These are phyloP conservation scores for Mortierella sp. DNA, from an alignment of 371 early-diverging fungal species.

Conservation along the genomic window DNA sequence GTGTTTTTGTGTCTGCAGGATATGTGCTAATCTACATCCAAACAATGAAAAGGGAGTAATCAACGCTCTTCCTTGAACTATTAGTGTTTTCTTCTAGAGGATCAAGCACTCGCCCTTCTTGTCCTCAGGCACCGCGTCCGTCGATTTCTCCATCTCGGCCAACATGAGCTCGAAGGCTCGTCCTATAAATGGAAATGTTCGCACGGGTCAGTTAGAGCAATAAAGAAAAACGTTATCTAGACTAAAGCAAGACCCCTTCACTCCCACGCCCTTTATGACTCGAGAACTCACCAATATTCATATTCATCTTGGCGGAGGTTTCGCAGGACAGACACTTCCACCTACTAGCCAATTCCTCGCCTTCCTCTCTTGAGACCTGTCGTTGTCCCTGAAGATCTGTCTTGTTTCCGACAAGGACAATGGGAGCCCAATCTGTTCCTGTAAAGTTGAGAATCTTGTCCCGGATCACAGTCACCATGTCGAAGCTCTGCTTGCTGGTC, in stretches of 20 bases:
- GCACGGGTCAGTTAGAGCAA: background rate
- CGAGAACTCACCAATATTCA: constrained; percentile 81
- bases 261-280: constrained; percentile 2
- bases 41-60: background rate
- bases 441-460: constrained; percentile 97
- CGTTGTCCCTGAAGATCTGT: constrained; percentile 86
- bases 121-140: constrained; percentile 69
- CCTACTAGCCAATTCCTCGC: constrained; percentile 77
- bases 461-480: constrained; percentile 90
- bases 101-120: constrained; percentile 69
- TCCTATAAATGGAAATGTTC: constrained; percentile 56
- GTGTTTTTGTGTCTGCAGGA: background rate
- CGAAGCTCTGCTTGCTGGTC: constrained; percentile 87
- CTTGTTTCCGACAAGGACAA: constrained; percentile 96
- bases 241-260: background rate
- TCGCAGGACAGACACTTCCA: constrained; percentile 93
- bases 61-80: background rate
- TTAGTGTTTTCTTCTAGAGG: constrained; percentile 40
- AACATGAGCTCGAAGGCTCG: constrained; percentile 79
- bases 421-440: constrained; percentile 90
- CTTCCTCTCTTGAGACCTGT: constrained; percentile 89
- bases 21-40: background rate
- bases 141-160: constrained; percentile 76
- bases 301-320: constrained; percentile 92
- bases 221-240: background rate